phyloP scores from a whole-genome alignment of 495 filamentous ascomycete genomes.

The Penicillium malachiteum region DNA sequence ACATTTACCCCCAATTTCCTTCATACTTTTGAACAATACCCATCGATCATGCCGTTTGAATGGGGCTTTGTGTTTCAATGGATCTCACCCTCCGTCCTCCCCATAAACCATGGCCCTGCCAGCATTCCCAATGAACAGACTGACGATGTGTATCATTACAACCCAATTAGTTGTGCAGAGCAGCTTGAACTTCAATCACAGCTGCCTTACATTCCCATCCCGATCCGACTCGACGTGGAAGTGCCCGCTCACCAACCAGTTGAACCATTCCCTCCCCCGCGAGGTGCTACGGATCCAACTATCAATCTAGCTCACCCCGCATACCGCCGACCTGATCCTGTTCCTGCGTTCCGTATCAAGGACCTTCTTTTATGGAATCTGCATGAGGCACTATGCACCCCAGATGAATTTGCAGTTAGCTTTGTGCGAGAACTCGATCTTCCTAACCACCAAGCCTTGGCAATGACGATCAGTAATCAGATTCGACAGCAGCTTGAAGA shows the following conservation, averaged over 20 bases:
- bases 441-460: constrained; percentile 64
- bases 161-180: constrained; percentile 40
- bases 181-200: constrained; percentile 81
- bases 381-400: constrained; percentile 89
- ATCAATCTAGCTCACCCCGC: constrained; percentile 66
- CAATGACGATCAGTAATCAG: constrained; percentile 81
- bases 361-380: constrained; percentile 98
- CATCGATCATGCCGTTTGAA: no score
- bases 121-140: no score
- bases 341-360: constrained; percentile 81
- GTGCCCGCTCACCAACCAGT: constrained; percentile 74
- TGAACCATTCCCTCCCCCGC: constrained; percentile 67
- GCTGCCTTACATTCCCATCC: constrained; percentile 86
- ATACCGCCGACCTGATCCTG: constrained; percentile 73
- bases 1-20: no score
- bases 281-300: constrained; percentile 57
- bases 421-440: constrained; percentile 95
- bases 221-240: constrained; percentile 95
- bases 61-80: no score
- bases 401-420: constrained; percentile 87
- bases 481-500: constrained; percentile 95
- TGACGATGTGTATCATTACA: constrained; percentile 4
- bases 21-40: no score
- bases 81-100: no score
- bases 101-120: no score